Evolutionary conservation across 768 basidiomycete genomes (phyloP), one percentile per base, ranked within the genome.

Genomic region (Saitozyma podzolica): DNA sequence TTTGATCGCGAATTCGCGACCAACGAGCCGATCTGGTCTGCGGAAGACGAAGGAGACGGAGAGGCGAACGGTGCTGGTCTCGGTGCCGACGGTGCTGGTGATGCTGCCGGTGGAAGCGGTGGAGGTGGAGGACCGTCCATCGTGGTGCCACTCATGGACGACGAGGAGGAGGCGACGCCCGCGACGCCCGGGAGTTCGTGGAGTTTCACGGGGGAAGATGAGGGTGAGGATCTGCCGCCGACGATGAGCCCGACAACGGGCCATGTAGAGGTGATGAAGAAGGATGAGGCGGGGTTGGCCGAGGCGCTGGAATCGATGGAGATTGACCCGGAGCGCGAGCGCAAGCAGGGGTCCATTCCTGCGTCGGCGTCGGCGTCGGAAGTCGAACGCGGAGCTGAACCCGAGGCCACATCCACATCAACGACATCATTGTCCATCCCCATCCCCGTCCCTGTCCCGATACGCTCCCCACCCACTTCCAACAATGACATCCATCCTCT

Each of bases 1-100:
- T 76, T 78, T 60, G 68, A 74, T 29, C 58, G 61, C 16, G 73
- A 70, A 17, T 75, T 75, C 61, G 47, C 61, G 40, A 49, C 62
- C 11, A 56, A 55, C 39, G 29, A 47, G 45, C 45, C 45, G 40
- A 41, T n/a, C 7, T 10, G 40, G 40, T 11, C 50, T n/a, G 39
- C 40, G 54, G 45, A 37, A 47, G 8, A 45, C 58, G 10, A 47
- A 54, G 50, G 64, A 64, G 69, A 72, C 47, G 61, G 62, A 37
- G 59, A 64, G 17, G 51, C 45, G 50, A 50, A 56, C 40, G 54
- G 50, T 50, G 29, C 50, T 59, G 19, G 50, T 59, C 37, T 54
- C 54, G 62, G 64, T n/a, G 62, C 59, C 20, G 59, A 54, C 13
- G 66, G 64, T 3, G n/a, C n/a, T n/a, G 65, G 65, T 37, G 63